Evolutionary conservation across 495 filamentous ascomycete genomes (phyloP).

Genomic region (Podospora didyma): DNA sequence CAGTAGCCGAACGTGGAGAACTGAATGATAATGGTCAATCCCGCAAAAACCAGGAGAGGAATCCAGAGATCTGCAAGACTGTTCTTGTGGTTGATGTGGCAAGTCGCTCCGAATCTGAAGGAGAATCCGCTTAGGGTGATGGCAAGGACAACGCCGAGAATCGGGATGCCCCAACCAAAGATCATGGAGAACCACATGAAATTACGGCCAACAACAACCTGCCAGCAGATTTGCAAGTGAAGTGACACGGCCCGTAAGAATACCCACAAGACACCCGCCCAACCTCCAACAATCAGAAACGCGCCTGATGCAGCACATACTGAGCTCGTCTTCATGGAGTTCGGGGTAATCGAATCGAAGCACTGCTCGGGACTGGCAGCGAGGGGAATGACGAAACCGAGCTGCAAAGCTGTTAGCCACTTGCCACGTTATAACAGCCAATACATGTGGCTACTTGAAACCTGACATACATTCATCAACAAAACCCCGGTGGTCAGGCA

Average conservation of each 20-base stretch:
- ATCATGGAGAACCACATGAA: conserved; percentile 87
- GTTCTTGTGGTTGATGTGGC: conserved; percentile 85
- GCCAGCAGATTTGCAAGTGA: conserved; percentile 97
- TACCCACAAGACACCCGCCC: conserved; percentile 79
- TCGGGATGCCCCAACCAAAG: conserved; percentile 78
- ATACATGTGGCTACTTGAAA: background rate
- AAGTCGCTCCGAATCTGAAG: conserved; percentile 85
- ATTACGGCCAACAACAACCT: conserved; percentile 77
- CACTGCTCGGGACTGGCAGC: conserved; percentile 78
- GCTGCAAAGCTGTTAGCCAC: conserved; percentile 26
- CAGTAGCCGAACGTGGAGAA: conserved; percentile 85
- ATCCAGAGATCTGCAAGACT: conserved; percentile 86
- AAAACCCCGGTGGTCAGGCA: conserved; percentile 71
- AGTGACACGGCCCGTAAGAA: conserved; percentile 88
- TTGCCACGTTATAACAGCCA: background rate
- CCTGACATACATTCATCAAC: conserved; percentile 71
- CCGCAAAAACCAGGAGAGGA: conserved; percentile 76
- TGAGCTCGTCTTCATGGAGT: conserved; percentile 79
- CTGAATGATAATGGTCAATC: conserved; percentile 76
- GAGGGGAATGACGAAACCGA: conserved; percentile 89
- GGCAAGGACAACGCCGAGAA: conserved; percentile 65
- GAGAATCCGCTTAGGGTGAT: conserved; percentile 87
- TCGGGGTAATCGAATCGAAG: conserved; percentile 84
- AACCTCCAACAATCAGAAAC: conserved; percentile 79
- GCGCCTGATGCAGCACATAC: conserved; percentile 87